These are phyloP conservation scores for Yamadazyma ubonensis DNA, from an alignment of 805 yeast genomes.

Conservation along the genomic window DNA sequence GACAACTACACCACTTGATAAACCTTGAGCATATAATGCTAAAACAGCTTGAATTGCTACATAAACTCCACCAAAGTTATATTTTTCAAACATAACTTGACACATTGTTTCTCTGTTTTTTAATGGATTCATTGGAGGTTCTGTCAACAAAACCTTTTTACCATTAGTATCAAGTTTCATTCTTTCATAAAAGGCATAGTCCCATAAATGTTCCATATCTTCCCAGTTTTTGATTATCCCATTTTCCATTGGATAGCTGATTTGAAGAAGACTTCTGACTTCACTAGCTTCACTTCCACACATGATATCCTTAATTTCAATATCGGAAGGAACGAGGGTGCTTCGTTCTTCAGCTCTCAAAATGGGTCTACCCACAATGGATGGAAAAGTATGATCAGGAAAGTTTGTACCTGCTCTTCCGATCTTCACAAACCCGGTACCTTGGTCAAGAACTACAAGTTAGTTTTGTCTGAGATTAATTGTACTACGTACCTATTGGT, in stretches of 20 bases:
- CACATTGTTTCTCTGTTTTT: conserved; percentile 90
- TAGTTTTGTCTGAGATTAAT: conserved; percentile 10
- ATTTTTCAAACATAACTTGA: conserved; percentile 88
- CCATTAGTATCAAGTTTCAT: conserved; percentile 76
- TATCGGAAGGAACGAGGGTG: conserved; percentile 48
- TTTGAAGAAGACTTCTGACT: conserved; percentile 84
- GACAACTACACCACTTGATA: conserved; percentile 95
- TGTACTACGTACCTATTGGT: conserved; percentile 10
- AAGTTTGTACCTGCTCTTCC: conserved; percentile 97
- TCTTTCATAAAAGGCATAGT: conserved; percentile 90
- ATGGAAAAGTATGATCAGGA: conserved; percentile 96
- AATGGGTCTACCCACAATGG: conserved; percentile 96
- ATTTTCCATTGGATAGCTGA: conserved; percentile 98
- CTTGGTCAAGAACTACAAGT: conserved; percentile 87
- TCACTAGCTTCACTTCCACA: conserved; percentile 95
- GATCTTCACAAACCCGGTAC: conserved; percentile 96
- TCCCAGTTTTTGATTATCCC: conserved; percentile 98
- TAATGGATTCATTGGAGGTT: conserved; percentile 97
- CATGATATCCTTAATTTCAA: conserved; percentile 93
- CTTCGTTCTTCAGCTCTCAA: conserved; percentile 93
- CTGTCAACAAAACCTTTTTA: conserved; percentile 83
- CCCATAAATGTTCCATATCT: conserved; percentile 98
- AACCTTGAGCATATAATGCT: conserved; percentile 95
- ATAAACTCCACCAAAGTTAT: conserved; percentile 87
- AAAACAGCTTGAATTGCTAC: conserved; percentile 98